Base-by-base conservation (phyloP, 257 asterid species). In the Rehmannia glutinosa region DNA sequence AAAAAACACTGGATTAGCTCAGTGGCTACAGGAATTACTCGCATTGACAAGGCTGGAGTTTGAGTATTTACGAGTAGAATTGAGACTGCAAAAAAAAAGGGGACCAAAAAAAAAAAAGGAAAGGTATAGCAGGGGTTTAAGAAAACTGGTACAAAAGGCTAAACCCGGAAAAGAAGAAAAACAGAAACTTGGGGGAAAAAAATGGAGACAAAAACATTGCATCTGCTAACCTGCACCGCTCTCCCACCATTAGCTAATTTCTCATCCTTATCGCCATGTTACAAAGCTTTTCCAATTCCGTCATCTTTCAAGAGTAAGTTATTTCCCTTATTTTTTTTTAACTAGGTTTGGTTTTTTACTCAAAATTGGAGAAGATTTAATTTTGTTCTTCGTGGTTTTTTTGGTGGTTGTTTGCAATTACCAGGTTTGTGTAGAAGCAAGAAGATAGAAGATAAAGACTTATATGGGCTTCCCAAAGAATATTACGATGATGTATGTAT, bases 401-500 rank as follows among this genome's bases (percentile, higher is more conserved):
- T 23, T 47, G 10, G 3, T 2, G 15, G 17, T 65, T 55, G 64
- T 23, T 39, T 67, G 43, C 20, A 54, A 52, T 65, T 27, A 46
- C 15, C 82, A 86, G 96, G 62, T 39, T 19, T 59, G 27, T 56
- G 62, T 23, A 73, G 86, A 55, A 41, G 95, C 89, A 90, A 86
- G 81, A 78, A 77, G 74, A 71, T 59, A 19, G 87, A 81, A 59
- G 93, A 86, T 41, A 70, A 77, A 59, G 89, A 82, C 41, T 70
- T 93, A 35, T 30, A 70, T 11, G 95, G 92, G 43, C 88, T 93
- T 16, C 96, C 99, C 3, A 85, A 88, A 72, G 96, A 93, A 66
- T 90, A 42, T 51, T 85, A 86, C 60, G 99, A 93, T 62, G 97
- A 93, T 75, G 97, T 90, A 83, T 36, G 92, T 53, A 11, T 15